phyloP scores from a whole-genome alignment of 352 stramenopile genomes.

The Achlya hypogyna region DNA sequence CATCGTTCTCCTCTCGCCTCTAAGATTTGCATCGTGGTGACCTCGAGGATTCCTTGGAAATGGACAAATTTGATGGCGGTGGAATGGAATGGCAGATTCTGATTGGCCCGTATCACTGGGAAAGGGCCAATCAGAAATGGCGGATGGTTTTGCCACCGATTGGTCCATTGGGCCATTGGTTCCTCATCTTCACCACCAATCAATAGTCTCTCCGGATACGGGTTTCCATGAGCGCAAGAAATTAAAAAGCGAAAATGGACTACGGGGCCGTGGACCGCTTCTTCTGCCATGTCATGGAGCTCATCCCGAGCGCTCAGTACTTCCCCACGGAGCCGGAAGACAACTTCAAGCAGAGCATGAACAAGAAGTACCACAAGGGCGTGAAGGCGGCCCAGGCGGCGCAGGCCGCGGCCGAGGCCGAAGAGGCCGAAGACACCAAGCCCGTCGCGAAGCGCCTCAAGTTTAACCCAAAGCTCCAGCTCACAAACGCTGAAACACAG shows the following conservation, averaged over 20 bases:
- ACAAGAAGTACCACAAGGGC: constrained; percentile 65
- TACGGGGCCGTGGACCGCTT: constrained; percentile 34
- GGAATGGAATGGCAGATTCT: too few relatives aligned
- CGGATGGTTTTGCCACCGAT: not conserved
- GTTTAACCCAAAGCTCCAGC: constrained; percentile 49
- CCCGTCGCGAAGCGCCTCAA: constrained; percentile 46
- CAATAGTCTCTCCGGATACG: not conserved
- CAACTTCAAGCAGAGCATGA: constrained; percentile 60
- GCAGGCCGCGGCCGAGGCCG: constrained; percentile 23
- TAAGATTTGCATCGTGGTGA: too few relatives aligned
- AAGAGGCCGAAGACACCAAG: constrained; percentile 36
- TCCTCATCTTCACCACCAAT: not conserved
- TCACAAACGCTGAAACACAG: constrained; percentile 55
- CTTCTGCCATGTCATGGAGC: constrained; percentile 67
- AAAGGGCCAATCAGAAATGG: not conserved
- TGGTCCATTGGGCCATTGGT: not conserved
- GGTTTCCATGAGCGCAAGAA: not conserved
- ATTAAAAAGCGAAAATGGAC: not conserved
- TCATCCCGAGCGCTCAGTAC: constrained; percentile 65
- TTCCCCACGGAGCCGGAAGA: constrained; percentile 67
- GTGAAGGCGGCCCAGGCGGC: constrained; percentile 20
- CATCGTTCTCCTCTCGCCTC: too few relatives aligned
- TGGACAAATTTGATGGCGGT: too few relatives aligned
- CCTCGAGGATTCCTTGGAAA: too few relatives aligned
- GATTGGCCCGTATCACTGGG: too few relatives aligned